Percentiles rank a stretch among this genome's conserved stretches.
Conservation (phyloP, 2,329 filamentous ascomycete genomes). For the Venturia nashicola region DNA sequence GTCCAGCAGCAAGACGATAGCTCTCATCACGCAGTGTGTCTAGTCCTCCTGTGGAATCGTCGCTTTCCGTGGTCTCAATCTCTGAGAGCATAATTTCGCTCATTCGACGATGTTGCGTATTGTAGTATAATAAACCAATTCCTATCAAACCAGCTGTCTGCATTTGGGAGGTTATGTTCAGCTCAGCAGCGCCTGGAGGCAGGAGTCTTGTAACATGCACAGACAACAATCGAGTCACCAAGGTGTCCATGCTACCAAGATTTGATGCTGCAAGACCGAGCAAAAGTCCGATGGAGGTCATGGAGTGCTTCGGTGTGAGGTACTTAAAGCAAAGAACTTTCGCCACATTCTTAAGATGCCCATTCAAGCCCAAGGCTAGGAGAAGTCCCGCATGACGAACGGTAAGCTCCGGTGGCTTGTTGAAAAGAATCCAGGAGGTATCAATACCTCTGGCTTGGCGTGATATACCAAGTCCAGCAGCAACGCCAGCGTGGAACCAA, state of each 20-base stretch:
- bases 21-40: conserved; percentile 83
- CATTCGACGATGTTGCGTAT: conserved; percentile 95
- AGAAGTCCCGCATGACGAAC: conserved; percentile 95
- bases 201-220: conserved; percentile 95
- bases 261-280: conserved; percentile 88
- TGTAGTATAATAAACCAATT: conserved; percentile 85
- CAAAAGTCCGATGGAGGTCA: conserved; percentile 95
- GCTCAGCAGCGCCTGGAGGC: conserved; percentile 79
- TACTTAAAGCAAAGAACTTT: conserved; percentile 99
- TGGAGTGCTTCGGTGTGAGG: conserved; percentile 95
- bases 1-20: conserved; percentile 90
- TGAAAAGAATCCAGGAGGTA: conserved; percentile 97
- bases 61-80: conserved; percentile 75
- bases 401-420: conserved; percentile 84
- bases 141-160: conserved; percentile 97
- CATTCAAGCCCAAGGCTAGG: conserved; percentile 81
- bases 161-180: conserved; percentile 84
- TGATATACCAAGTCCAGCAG: conserved; percentile 85
- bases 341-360: conserved; percentile 83
- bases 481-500: conserved; percentile 93
- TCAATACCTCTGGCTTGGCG: conserved; percentile 85
- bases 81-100: conserved; percentile 98
- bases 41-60: conserved; percentile 55
- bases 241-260: conserved; percentile 90
- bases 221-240: conserved; percentile 84